Base-by-base conservation (phyloP, 768 basidiomycete genomes). In the Boletus barrowsii region DNA sequence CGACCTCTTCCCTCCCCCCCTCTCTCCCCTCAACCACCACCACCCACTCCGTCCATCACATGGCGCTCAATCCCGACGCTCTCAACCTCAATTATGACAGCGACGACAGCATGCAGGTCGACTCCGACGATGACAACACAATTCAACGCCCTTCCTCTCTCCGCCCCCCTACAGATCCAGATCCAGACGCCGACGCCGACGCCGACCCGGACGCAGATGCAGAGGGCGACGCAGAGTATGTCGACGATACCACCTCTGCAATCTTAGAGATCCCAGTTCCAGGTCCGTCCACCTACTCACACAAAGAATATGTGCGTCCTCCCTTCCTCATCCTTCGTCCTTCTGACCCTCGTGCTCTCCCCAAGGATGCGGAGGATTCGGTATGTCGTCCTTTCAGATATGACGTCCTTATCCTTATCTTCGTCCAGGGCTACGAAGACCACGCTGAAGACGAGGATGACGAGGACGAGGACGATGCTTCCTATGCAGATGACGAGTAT, bases 401-500 rank as follows among this genome's bases (percentile, higher is more conserved):
- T 22, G 52, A 0, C 53, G 24, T 51, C 52, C 58, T 44, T 42
- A 43, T 61, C 54, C 42, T 63, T 60, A 79, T 81, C 79, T 73
- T 55, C 79, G 75, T 56, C 70, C 78, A 83, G 70, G 86, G 78
- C 30, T 86, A 88, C 57, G 84, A 83, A 42, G 78, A 73, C 57
- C 72, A 69, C 42, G 64, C 51, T 14, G 74, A 79, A 43, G 80
- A 85, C 49, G 83, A 83, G 5, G 76, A 82, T 2, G 79, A 84
- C 18, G 86, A 90, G 64, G 87, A 86, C 18, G 45, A 53, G 18
- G 86, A 84, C 54, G 88, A 91, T 64, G 86, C 80, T 58, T 87
- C 88, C 48, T 91, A 90, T 66, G 88, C 81, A 44, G 87, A 89
- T 64, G 84, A 87, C 64, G 84, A 87, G 66, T 87, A 87, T 66